Conservation (phyloP, 2,329 filamentous ascomycete genomes). For the Colletotrichum gigasporum region DNA sequence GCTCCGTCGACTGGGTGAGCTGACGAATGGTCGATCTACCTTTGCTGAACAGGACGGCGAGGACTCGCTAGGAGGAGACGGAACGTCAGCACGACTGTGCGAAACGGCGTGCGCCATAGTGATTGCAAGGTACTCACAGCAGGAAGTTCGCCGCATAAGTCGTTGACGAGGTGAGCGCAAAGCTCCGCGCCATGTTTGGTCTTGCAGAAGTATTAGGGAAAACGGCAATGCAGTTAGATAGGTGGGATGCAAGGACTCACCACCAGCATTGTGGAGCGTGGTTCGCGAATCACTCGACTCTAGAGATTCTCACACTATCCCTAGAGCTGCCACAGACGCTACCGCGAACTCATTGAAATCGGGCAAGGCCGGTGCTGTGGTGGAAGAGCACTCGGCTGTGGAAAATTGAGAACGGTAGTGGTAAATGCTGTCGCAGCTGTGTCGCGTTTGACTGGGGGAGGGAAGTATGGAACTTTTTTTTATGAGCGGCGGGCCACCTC, state of each 20-base stretch:
- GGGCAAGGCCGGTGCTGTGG: constrained; percentile 10
- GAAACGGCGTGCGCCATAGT: background rate
- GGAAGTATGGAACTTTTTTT: constrained; percentile 30
- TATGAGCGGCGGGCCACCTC: constrained; percentile 25
- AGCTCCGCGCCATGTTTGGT: constrained; percentile 85
- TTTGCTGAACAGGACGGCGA: constrained; percentile 78
- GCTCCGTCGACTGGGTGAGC: constrained; percentile 76
- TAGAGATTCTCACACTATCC: constrained; percentile 82
- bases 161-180: constrained; percentile 87
- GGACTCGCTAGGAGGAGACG: constrained; percentile 74
- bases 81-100: constrained; percentile 21
- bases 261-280: constrained; percentile 47
- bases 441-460: constrained; percentile 15
- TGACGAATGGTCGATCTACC: constrained; percentile 79
- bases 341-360: constrained; percentile 69
- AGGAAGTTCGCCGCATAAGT: constrained; percentile 90
- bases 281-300: constrained; percentile 65
- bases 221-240: background rate
- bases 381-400: constrained; percentile 2
- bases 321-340: constrained; percentile 79
- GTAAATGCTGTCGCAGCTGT: background rate
- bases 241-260: constrained; percentile 51
- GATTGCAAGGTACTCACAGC: constrained; percentile 71
- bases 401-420: constrained; percentile 23
- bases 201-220: constrained; percentile 44